phyloP scores from a whole-genome alignment of 2,329 filamentous ascomycete genomes.

The Pseudocercospora eumusae region DNA sequence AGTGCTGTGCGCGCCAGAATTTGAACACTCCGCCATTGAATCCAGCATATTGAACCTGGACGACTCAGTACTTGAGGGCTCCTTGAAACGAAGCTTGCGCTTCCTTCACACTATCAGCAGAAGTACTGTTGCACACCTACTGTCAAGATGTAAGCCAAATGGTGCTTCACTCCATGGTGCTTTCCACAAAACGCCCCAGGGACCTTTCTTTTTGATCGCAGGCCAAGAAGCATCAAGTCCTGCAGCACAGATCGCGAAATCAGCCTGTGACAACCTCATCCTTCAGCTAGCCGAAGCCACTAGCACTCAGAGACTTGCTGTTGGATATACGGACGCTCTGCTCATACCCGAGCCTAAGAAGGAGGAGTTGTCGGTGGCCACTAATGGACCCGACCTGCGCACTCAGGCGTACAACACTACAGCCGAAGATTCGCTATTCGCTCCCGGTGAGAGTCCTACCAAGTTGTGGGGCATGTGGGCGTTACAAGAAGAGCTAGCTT shows the following conservation, averaged over 20 bases:
- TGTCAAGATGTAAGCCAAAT: conserved; percentile 13
- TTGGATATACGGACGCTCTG: conserved; percentile 28
- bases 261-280: conserved; percentile 23
- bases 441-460: conserved; percentile 37
- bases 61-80: conserved; percentile 22
- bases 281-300: conserved; percentile 26
- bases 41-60: conserved; percentile 29
- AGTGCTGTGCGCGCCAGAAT: conserved; percentile 33
- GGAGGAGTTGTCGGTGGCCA: conserved; percentile 14
- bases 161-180: conserved; percentile 1
- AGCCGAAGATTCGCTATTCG: conserved; percentile 24
- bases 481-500: conserved; percentile 32
- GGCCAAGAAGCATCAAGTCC: conserved; percentile 14
- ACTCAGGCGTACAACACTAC: conserved; percentile 8
- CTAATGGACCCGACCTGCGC: not conserved
- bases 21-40: conserved; percentile 19
- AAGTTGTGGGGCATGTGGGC: conserved; percentile 42
- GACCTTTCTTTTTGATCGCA: conserved; percentile 29
- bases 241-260: conserved; percentile 22
- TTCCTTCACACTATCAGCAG: conserved; percentile 31
- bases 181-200: conserved; percentile 14
- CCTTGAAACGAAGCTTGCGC: conserved; percentile 32
- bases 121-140: conserved; percentile 14
- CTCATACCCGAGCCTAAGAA: conserved; percentile 28
- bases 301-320: conserved; percentile 20